Evolutionary conservation across 1,139 yeast genomes (phyloP).

Genomic region (Nadsonia starkeyi-henricii): DNA sequence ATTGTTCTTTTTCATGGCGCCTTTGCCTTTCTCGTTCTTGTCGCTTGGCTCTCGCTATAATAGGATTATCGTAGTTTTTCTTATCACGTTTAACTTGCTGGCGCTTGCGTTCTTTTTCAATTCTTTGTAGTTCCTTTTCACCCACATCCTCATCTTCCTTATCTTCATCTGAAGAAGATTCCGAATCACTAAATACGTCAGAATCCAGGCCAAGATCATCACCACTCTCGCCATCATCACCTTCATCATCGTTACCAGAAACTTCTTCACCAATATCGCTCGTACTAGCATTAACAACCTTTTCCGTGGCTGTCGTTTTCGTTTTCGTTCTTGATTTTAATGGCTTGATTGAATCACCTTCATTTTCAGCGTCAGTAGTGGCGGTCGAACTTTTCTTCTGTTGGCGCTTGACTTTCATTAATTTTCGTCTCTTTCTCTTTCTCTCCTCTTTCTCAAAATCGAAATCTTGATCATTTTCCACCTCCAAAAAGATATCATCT

Average conservation of each 20-base stretch:
- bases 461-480: constrained; percentile 73
- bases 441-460: constrained; percentile 26
- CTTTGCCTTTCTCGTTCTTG: constrained; percentile 1
- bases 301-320: not conserved
- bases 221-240: not conserved
- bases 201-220: constrained; percentile 3
- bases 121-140: constrained; percentile 10
- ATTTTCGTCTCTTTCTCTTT: constrained; percentile 12
- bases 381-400: constrained; percentile 1
- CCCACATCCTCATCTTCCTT: constrained; percentile 11
- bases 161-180: constrained; percentile 7
- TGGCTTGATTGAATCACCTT: not conserved
- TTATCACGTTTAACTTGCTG: constrained; percentile 8
- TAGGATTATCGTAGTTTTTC: constrained; percentile 7
- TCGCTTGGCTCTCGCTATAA: constrained; percentile 4
- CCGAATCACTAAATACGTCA: constrained; percentile 6
- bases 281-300: not conserved
- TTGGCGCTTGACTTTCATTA: constrained; percentile 7
- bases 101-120: constrained; percentile 6
- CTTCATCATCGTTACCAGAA: not conserved
- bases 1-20: not conserved
- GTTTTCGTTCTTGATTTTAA: not conserved
- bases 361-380: constrained; percentile 2
- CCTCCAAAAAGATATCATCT: constrained; percentile 63
- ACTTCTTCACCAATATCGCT: not conserved